Conservation (phyloP, 2,329 filamentous ascomycete genomes). For the Cladosporium sp. region DNA sequence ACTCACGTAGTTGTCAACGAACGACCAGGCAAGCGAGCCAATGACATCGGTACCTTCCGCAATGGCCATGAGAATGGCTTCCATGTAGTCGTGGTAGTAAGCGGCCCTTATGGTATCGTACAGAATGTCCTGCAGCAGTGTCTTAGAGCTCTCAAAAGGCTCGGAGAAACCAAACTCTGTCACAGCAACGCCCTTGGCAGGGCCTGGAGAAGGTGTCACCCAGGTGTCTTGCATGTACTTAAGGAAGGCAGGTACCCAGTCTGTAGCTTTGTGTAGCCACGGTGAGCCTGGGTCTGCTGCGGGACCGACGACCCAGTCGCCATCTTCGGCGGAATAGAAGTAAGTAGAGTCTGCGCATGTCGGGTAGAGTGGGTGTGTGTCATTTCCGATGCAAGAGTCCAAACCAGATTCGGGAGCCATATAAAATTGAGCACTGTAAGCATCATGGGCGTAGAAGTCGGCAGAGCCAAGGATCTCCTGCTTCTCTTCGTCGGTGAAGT, state of each 20-base stretch:
- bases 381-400: conserved; percentile 41
- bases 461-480: conserved; percentile 36
- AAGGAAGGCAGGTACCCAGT: conserved; percentile 40
- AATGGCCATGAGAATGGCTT: conserved; percentile 39
- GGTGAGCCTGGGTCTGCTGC: conserved; percentile 36
- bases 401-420: conserved; percentile 41
- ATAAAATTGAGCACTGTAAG: conserved; percentile 42
- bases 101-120: conserved; percentile 35
- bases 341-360: conserved; percentile 39
- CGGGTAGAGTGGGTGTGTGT: conserved; percentile 39
- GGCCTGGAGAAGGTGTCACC: conserved; percentile 19
- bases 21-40: conserved; percentile 41
- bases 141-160: conserved; percentile 38
- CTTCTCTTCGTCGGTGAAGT: conserved; percentile 40
- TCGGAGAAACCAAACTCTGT: conserved; percentile 44
- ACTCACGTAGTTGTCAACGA: conserved; percentile 42
- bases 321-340: conserved; percentile 32
- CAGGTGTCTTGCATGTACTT: conserved; percentile 39
- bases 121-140: conserved; percentile 35
- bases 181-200: conserved; percentile 35
- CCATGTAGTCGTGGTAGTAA: conserved; percentile 41
- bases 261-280: conserved; percentile 41
- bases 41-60: conserved; percentile 41
- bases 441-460: conserved; percentile 43
- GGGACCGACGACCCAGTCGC: conserved; percentile 39